Evolutionary conservation across 1,284 basidiomycete genomes (phyloP), one percentile per base, ranked within the genome.

Genomic region (Vanrija pseudolonga): DNA sequence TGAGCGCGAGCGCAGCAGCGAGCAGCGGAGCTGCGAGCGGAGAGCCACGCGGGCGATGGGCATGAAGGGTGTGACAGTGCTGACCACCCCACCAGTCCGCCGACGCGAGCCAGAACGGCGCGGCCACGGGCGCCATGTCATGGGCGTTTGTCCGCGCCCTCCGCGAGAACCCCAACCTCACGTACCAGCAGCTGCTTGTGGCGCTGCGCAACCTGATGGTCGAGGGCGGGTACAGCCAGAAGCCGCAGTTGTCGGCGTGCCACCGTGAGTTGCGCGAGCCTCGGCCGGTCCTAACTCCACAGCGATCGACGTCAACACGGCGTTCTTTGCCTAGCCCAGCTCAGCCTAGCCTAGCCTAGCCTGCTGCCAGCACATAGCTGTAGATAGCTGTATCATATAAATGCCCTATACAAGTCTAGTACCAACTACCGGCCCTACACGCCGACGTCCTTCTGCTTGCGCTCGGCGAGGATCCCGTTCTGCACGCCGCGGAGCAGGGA

Each of bases 181-280:
- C 84, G 61, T 96, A 93, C 64, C 83, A 87, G 67, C 82, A 90
- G 68, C 81, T 95, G 2, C 81, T 94, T 15, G 75, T 80, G 56
- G 83, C 79, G 26, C 81, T 96, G 53, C 82, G 89, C 50, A 75
- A 78, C 47, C 76, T 77, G 59, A 61, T 81, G 47, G 60, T 53
- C 36, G 24, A 40, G 12, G 76, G 72, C 40, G 89, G 89, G 67
- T 94, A 93, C 70, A 84, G 81, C 48, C 91, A 94, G 80, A 92
- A 90, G 74, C 90, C 90, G 11, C 88, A 88, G 79, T 79, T 86
- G 26, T 45, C 44, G 6, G 44, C 44, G 3, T 45, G 44, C 14
- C 44, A 54, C 14, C 32, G 32, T 32, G 32, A 32, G 32, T 12
- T 12, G 32, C 2, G 12, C 17, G 65, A 11, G 32, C 14, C 14